These are phyloP conservation scores for Vitis hybrid DNA, from an alignment of 177 flowering plant genomes.

Conservation along the genomic window DNA sequence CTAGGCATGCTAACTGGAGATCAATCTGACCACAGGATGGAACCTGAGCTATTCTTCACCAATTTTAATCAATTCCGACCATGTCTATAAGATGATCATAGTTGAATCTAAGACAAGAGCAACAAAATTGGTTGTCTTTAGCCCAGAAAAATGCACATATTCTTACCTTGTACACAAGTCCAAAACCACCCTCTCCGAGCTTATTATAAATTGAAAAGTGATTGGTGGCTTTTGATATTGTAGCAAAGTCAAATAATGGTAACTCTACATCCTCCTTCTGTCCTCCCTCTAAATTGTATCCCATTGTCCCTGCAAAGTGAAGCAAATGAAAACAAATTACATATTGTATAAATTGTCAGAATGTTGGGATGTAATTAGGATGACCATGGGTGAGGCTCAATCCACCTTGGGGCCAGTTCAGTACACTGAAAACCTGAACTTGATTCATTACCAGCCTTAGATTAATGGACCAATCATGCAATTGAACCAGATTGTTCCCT, in stretches of 20 bases:
- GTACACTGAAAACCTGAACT: too few species aligned
- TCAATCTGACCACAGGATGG: too few species aligned
- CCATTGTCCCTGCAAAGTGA: neutral
- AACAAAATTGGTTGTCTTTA: neutral
- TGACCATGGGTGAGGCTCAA: too few species aligned
- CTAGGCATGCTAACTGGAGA: too few species aligned
- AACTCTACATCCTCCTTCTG: neutral
- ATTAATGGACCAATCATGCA: too few species aligned
- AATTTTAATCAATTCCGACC: too few species aligned
- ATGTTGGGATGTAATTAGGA: too few species aligned
- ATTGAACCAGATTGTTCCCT: too few species aligned
- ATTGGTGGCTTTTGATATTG: conserved; percentile 9
- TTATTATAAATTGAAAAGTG: conserved; percentile 3
- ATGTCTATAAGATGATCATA: neutral
- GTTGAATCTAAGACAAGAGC: neutral
- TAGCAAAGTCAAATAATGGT: conserved; percentile 6
- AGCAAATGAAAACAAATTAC: too few species aligned
- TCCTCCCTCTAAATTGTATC: neutral
- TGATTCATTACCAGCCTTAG: too few species aligned
- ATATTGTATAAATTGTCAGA: neutral
- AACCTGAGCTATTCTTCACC: too few species aligned
- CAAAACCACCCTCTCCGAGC: neutral
- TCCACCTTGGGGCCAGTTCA: too few species aligned
- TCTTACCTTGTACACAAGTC: conserved; percentile 14
- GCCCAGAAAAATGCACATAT: neutral